Conservation (phyloP, 768 basidiomycete species). For the Suillus subaureus region DNA sequence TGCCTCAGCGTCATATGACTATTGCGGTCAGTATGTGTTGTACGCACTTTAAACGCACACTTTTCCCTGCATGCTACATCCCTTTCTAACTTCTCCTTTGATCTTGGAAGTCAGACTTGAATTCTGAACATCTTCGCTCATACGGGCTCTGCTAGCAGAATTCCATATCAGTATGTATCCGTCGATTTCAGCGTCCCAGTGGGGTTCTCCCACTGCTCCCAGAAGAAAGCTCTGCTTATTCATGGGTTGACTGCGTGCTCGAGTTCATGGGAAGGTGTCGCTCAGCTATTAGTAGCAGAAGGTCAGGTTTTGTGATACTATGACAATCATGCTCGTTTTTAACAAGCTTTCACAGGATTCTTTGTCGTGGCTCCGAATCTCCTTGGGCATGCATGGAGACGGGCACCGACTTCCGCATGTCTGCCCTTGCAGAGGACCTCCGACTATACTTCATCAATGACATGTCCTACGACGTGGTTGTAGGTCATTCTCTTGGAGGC, state of each 20-base stretch:
- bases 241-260: constrained; percentile 20
- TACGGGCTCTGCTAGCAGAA: too few species aligned
- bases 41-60: neutral
- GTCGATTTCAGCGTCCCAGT: constrained; percentile 15
- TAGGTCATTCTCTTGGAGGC: constrained; percentile 22
- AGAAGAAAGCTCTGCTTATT: constrained; percentile 19
- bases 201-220: constrained; percentile 18
- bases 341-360: constrained; percentile 14
- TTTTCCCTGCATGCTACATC: neutral
- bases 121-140: neutral
- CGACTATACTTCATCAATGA: constrained; percentile 13
- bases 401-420: constrained; percentile 13
- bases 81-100: neutral
- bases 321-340: constrained; percentile 4
- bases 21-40: neutral
- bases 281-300: constrained; percentile 18
- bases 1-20: neutral
- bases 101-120: neutral
- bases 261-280: constrained; percentile 21
- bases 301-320: constrained; percentile 8
- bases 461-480: constrained; percentile 20
- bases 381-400: constrained; percentile 16
- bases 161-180: neutral
- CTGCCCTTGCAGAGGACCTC: constrained; percentile 17
- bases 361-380: constrained; percentile 25